Percentiles rank a stretch among this genome's conserved stretches.
These are phyloP conservation scores for Jamesozyma lodderae DNA, from an alignment of 805 yeast species.

Conservation along the genomic window DNA sequence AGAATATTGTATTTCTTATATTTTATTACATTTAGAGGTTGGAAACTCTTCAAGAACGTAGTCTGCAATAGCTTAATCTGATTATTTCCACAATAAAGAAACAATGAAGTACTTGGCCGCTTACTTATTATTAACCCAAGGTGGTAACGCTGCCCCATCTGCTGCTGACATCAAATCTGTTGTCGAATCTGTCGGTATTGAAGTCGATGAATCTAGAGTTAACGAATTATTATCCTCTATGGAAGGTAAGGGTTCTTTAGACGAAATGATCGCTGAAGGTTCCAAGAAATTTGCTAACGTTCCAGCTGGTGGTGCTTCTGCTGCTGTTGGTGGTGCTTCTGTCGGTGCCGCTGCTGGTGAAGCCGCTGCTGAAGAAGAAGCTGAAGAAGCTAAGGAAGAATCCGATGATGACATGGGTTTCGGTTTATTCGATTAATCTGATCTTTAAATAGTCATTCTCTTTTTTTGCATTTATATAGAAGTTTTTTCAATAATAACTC, in stretches of 20 bases:
- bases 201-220: constrained; percentile 70
- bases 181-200: constrained; percentile 68
- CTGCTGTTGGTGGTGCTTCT: constrained; percentile 36
- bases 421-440: constrained; percentile 79
- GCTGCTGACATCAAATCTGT: constrained; percentile 65
- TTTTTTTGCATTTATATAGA: no score
- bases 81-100: constrained; percentile 23
- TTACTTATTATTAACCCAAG: constrained; percentile 79
- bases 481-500: no score
- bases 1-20: no score
- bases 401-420: constrained; percentile 86
- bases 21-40: no score
- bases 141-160: constrained; percentile 77
- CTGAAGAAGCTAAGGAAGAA: constrained; percentile 54
- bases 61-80: constrained; percentile 33
- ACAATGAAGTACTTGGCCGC: constrained; percentile 86
- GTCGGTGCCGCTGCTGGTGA: constrained; percentile 39
- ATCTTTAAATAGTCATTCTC: no score
- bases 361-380: constrained; percentile 44
- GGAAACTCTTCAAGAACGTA: constrained; percentile 15
- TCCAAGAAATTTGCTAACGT: constrained; percentile 41
- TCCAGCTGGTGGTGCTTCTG: constrained; percentile 35
- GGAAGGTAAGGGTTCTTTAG: constrained; percentile 69
- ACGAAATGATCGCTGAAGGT: constrained; percentile 52
- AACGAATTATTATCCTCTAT: constrained; percentile 62